Base-by-base conservation (phyloP, 169 alveolate species). In the Eimeria brunetti region DNA sequence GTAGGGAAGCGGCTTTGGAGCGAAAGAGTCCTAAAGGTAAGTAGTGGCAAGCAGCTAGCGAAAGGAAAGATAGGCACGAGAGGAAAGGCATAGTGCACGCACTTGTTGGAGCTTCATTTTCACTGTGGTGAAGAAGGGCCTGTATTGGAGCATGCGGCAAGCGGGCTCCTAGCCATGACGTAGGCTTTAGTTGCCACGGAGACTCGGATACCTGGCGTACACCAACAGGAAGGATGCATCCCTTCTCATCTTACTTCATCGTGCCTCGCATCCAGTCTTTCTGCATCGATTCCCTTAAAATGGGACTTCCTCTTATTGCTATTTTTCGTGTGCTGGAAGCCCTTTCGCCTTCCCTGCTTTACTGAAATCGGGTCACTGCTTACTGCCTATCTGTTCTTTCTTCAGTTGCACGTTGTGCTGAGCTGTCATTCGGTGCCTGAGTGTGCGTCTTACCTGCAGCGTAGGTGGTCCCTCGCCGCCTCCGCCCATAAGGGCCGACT, bases 101-200 rank as follows among this genome's bases (percentile, higher is more conserved):
- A 84, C 91, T 33, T 84, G 91, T 24, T 8, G 91, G 91, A 33
- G 75, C 33, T 7, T 24, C 69, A 36, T 84, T 44, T 33, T 84
- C 80, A 38, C 78, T 53, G 38, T 56, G 24, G 30, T 84, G 91
- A 41, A 84, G 91, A 60, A 60, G 49, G 46, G 91, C 91, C 58
- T 38, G 58, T 1, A 84, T 58, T 38, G 91, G 78, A 18, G 92
- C 92, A 46, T 91, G 95, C 1, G 95, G 95, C 69, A 91, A 64
- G 76, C 95, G 95, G 88, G 91, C 76, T 1, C 95, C 95, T 27
- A 60, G 60, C 92, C 92, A 91, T 27, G 86, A n/a, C 8, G 95
- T 62, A 27, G 95, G 95, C 38, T 27, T 78, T 38, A 78, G 58
- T 44, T 75, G 69, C 80, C 62, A 33, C 86, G 92, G 88, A 30